A percentile compares a stretch with the other conserved stretches of the same genome.
Evolutionary conservation across 2,329 filamentous ascomycete species (phyloP).

Genomic region (Arthrobotrys entomopaga): DNA sequence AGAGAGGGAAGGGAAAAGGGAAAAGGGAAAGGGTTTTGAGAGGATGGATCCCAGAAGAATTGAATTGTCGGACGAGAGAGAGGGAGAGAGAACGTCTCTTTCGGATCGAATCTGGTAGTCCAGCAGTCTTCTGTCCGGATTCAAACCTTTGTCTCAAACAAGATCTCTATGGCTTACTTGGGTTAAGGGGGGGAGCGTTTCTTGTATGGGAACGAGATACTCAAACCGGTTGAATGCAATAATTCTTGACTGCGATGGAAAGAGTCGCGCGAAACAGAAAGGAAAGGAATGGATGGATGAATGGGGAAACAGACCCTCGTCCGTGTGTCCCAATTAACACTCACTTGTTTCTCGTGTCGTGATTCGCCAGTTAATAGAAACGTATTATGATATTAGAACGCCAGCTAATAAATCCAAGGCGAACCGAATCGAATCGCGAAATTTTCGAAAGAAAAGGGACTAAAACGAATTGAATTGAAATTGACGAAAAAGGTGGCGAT

Average conservation of each 20-base stretch:
- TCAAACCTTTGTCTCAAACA: conserved; percentile 1
- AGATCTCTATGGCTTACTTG: background rate
- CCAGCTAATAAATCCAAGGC: conserved; percentile 30
- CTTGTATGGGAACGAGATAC: background rate
- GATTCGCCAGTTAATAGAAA: conserved; percentile 9
- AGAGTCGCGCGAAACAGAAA: conserved; percentile 9
- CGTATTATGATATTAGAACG: conserved; percentile 28
- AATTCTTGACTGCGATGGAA: conserved; percentile 9
- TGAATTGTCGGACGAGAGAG: conserved; percentile 27
- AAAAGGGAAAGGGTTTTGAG: conserved; percentile 6
- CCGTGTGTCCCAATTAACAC: conserved; percentile 1
- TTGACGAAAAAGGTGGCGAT: background rate
- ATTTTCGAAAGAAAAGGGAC: conserved; percentile 23
- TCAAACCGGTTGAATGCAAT: conserved; percentile 24
- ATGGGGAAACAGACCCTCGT: conserved; percentile 11
- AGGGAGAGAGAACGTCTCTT: background rate
- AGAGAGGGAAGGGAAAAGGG: conserved; percentile 9
- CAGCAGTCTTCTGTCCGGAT: background rate
- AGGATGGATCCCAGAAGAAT: background rate
- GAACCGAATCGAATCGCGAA: conserved; percentile 49
- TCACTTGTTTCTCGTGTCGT: conserved; percentile 5
- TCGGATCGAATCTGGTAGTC: background rate
- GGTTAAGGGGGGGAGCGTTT: background rate
- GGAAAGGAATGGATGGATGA: conserved; percentile 19
- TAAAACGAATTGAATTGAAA: conserved; percentile 6